Evolutionary conservation across 768 basidiomycete genomes (phyloP), one percentile per base, ranked within the genome.

Genomic region (Lyophyllum shimeji): DNA sequence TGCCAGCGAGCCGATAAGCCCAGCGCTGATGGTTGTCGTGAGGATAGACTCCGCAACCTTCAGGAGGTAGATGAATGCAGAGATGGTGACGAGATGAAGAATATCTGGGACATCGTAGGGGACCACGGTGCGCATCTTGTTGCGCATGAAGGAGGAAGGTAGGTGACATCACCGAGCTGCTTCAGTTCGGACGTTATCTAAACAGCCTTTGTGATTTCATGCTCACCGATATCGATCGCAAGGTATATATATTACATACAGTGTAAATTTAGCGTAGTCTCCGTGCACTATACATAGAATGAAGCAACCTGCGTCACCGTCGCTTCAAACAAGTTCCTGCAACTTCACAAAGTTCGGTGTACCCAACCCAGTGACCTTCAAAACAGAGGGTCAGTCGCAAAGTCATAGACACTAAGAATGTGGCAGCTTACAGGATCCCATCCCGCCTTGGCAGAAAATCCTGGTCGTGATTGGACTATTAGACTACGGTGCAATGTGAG

Each of bases 261-360:
- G n/a, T n/a, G n/a, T n/a, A n/a, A n/a, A n/a, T n/a, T n/a, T n/a
- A n/a, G n/a, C n/a, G n/a, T n/a, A n/a, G n/a, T n/a, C n/a, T n/a
- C n/a, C n/a, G n/a, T n/a, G n/a, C n/a, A n/a, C n/a, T n/a, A n/a
- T n/a, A n/a, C n/a, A n/a, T n/a, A n/a, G n/a, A n/a, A n/a, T n/a
- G n/a, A 29, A 4, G 9, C 29, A 4, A 29, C 29, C 9, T 29
- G 29, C 29, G 29, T 9, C 29, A 29, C 29, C 29, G 29, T 29
- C 29, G 29, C 5, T 5, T 63, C 61, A 76, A 59, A 81, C 76
- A 11, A 82, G 70, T 20, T 68, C 57, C 61, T 76, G 73, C 53
- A 88, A 67, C 55, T 75, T 76, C 44, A 72, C 62, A 65, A 84
- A 87, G 62, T 85, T 77, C 17, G 84, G 84, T 6, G 83, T 86